Conservation (phyloP, 371 early-diverging fungal genomes). For the Mortierella sp. region DNA sequence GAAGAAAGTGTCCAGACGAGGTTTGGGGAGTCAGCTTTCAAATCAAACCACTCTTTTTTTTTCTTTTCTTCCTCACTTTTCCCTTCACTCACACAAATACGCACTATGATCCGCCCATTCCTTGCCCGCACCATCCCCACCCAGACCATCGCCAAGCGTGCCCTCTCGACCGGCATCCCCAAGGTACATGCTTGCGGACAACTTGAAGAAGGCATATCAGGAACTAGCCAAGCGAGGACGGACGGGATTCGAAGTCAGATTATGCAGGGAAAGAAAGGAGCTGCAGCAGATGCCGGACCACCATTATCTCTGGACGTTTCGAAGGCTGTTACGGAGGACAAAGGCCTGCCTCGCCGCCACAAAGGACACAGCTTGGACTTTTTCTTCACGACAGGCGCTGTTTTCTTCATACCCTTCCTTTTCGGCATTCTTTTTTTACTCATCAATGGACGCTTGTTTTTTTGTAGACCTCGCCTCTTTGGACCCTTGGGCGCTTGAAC, state of each 20-base stretch:
- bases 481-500: slow-evolving; percentile 78
- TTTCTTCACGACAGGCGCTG: too few species aligned
- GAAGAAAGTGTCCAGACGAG: neutral
- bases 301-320: neutral
- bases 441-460: neutral
- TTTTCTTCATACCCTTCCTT: too few species aligned
- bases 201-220: neutral
- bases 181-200: slow-evolving; percentile 25
- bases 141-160: slow-evolving; percentile 29
- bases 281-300: neutral
- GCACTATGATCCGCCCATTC: slow-evolving; percentile 37
- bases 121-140: slow-evolving; percentile 33
- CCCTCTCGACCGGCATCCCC: slow-evolving; percentile 46
- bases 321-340: too few species aligned
- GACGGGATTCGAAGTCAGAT: neutral
- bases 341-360: too few species aligned
- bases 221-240: neutral
- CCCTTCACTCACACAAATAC: neutral
- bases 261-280: neutral
- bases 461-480: slow-evolving; percentile 58
- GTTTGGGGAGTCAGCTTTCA: neutral
- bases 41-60: neutral
- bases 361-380: too few species aligned
- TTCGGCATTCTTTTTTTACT: neutral
- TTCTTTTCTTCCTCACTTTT: slow-evolving; percentile 7